Evolutionary conservation across 495 filamentous ascomycete genomes (phyloP), one percentile per base, ranked within the genome.

Genomic region (Aspergillus carlsbadensis): DNA sequence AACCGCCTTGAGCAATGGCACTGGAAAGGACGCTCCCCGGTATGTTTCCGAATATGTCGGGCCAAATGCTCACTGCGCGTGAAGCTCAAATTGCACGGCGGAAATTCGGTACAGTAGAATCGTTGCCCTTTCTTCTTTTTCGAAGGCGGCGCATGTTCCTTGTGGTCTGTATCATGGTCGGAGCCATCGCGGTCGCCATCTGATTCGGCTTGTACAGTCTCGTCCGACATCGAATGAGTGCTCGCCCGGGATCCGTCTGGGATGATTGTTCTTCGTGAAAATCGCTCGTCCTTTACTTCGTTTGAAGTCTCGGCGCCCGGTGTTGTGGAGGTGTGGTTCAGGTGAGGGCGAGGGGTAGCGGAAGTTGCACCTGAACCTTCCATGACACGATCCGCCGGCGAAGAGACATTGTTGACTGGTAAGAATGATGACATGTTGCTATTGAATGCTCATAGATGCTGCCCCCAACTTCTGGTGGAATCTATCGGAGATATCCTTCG

Each of bases 71-170:
- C 94, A 65, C 95, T 98, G 36, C 94, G 82, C 2, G 94, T 98
- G 69, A 98, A 98, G 68, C 92, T 96, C 22, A 98, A 72, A 64
- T 87, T 91, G 71, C 94, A 98, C 15, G 92, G 90, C 39, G 95
- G 95, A 65, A 92, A 97, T 21, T 96, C 91, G n/a, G 89, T 96
- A 74, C 94, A 98, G 69, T 91, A 97, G 66, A 98, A 98, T 41
- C 91, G 83, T 66, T 96, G 92, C 1, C 92, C 92, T 70, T 96
- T 97, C 75, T 98, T 98, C 80, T 96, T 96, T 70, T 94, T 96
- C 31, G 82, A 82, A 13, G 83, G 82, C 42, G 83, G 76, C 24
- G 81, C 84, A 51, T 81, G 78, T 21, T 87, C 88, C 57, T 61
- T 57, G 37, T 56, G 53, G 6, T 62, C 57, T 14, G 54, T 55